These are phyloP conservation scores for Phialophora macrospora DNA, from an alignment of 2,329 filamentous ascomycete genomes.

Conservation along the genomic window DNA sequence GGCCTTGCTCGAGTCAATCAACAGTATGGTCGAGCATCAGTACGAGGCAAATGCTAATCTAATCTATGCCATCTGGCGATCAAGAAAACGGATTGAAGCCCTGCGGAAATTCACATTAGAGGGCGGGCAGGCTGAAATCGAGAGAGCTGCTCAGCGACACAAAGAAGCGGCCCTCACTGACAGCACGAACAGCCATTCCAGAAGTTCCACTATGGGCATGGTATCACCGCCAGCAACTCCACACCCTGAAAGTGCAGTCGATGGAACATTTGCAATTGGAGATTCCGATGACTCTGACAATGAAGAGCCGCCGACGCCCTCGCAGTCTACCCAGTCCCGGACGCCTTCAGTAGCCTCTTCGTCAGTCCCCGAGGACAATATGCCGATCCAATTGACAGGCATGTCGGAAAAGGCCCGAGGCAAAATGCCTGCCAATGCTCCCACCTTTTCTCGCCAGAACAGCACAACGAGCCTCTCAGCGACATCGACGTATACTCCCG, in stretches of 20 bases:
- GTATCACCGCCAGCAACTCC: conserved; percentile 24
- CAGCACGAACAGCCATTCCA: conserved; percentile 21
- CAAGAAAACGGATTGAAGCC: conserved; percentile 81
- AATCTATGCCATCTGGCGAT: conserved; percentile 77
- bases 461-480: conserved; percentile 80
- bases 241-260: conserved; percentile 42
- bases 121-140: conserved; percentile 88
- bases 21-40: conserved; percentile 86
- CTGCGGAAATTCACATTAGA: conserved; percentile 87
- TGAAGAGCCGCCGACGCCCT: conserved; percentile 66
- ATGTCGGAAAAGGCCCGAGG: conserved; percentile 98
- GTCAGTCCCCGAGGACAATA: conserved; percentile 72
- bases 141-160: conserved; percentile 55
- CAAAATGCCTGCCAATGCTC: conserved; percentile 85
- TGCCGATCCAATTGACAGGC: conserved; percentile 80
- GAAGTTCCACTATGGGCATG: conserved; percentile 29
- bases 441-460: conserved; percentile 87
- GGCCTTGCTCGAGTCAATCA: conserved; percentile 85
- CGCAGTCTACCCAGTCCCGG: conserved; percentile 62
- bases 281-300: conserved; percentile 77
- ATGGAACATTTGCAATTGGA: conserved; percentile 88
- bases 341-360: conserved; percentile 72
- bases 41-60: conserved; percentile 76
- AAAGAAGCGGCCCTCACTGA: conserved; percentile 59
- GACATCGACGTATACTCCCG: conserved; percentile 64